Base-by-base conservation (phyloP, 192 early-diverging fungal species). In the Oehlia diaphana region DNA sequence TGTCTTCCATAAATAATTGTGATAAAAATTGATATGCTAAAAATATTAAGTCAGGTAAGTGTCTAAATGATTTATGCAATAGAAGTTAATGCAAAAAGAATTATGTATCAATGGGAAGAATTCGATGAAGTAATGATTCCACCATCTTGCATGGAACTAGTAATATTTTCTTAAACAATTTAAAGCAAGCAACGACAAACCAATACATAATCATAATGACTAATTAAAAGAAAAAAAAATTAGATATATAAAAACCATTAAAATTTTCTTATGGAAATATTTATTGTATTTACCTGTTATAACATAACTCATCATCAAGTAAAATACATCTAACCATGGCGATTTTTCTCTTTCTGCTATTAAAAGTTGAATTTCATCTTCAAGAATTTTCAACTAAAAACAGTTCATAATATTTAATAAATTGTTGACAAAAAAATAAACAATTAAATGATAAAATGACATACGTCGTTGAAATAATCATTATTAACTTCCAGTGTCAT, bases 341-440 rank as follows among this genome's bases (percentile, higher is more conserved):
- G 67, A 53, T 23, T 78, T 69, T 53, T 26, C 75, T 26, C 12
- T 58, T 74, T 74, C 58, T 26, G 62, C 12, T 31, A 33, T 53
- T 53, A 78, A 70, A 12, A 78, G 13, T 3, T 78, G 77, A 61
- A 78, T 78, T 61, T 78, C 66, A 70, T 78, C 77, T 42, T 78
- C 77, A 26, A 78, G 63, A n/a, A 69, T 37, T 61, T 78, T 68
- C n/a, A 78, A 39, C 77, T 78, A 69, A 19, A 69, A 26, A 53
- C 6, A 33, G 66, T 23, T 31, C 5, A 19, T 70, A 70, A 14
- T 63, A 49, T 2, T 10, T 72, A 12, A 72, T 13, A 44, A 72
- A 26, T 49, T 49, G 12, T n/a, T 49, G 31, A 31, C 2, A 9
- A 6, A n/a, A 42, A 26, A 44, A 37, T 19, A 37, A 35, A 53